Conservation (phyloP, 306 rosid species). For the Canavalia ensiformis region DNA sequence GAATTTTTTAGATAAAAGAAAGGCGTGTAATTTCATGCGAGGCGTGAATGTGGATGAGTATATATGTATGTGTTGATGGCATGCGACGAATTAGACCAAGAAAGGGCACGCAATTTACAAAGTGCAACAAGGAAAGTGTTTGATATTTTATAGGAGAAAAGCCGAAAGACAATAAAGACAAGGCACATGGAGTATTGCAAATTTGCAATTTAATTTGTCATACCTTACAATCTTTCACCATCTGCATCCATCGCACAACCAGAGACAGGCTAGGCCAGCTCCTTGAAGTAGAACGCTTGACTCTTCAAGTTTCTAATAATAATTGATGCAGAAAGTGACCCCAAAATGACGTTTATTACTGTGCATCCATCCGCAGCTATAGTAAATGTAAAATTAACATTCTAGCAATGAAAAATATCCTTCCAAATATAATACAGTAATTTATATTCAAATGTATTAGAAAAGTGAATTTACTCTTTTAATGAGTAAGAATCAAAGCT, state of each 20-base stretch:
- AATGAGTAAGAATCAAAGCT: too few relatives aligned
- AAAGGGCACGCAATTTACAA: neutral
- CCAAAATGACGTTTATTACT: conserved; percentile 3
- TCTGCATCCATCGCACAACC: conserved; percentile 20
- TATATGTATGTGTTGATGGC: neutral
- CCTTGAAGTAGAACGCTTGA: conserved; percentile 26
- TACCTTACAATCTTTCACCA: neutral
- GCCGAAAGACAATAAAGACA: conserved; percentile 19
- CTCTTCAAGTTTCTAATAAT: conserved; percentile 25
- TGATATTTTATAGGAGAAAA: neutral
- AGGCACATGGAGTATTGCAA: conserved; percentile 4
- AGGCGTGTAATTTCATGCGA: too few relatives aligned
- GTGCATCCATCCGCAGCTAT: too few relatives aligned
- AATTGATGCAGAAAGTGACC: conserved; percentile 26
- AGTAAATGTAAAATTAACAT: too few relatives aligned
- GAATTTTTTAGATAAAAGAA: too few relatives aligned
- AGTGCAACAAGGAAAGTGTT: neutral
- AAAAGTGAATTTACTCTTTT: too few relatives aligned
- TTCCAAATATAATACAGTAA: too few relatives aligned
- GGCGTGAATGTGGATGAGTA: neutral
- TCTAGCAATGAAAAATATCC: too few relatives aligned
- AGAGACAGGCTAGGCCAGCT: conserved; percentile 36
- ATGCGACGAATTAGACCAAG: neutral
- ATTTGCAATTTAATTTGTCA: neutral
- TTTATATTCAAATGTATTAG: too few relatives aligned